phyloP scores from a whole-genome alignment of 768 basidiomycete species.

The Hericium alpestre region DNA sequence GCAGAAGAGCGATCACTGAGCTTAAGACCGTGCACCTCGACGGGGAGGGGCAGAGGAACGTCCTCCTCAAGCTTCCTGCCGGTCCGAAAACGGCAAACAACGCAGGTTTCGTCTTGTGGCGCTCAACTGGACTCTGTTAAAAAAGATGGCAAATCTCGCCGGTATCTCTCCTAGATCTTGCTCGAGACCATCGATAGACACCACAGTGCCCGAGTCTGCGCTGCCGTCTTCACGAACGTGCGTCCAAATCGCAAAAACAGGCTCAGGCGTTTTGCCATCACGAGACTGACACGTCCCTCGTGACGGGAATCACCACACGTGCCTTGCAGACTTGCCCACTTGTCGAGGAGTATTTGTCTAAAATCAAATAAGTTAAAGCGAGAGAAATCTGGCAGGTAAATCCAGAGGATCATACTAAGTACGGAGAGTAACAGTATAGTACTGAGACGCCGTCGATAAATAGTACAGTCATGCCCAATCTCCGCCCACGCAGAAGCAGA shows the following conservation, averaged over 20 bases:
- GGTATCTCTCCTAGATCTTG: neutral
- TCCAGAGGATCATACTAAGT: no score
- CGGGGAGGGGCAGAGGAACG: neutral
- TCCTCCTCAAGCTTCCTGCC: neutral
- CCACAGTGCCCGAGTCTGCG: neutral
- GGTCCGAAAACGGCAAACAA: neutral
- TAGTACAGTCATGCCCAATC: no score
- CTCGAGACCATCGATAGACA: neutral
- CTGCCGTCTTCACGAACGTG: slow-evolving; percentile 35
- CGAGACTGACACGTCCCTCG: neutral
- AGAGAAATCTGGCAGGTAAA: no score
- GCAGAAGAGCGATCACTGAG: neutral
- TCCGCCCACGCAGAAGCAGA: no score
- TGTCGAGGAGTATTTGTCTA: no score
- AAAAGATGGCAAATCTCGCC: neutral
- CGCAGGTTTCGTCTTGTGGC: no score
- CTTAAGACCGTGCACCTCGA: neutral
- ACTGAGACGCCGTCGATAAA: no score
- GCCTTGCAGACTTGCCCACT: neutral
- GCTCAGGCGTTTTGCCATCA: neutral
- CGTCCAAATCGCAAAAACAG: slow-evolving; percentile 16
- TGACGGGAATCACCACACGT: neutral
- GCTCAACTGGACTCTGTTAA: neutral
- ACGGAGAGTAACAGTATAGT: no score
- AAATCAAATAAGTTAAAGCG: no score